Percentiles rank a stretch among this genome's conserved stretches.
These are phyloP conservation scores for Botryotinia convoluta DNA, from an alignment of 2,329 filamentous ascomycete species.

Conservation along the genomic window DNA sequence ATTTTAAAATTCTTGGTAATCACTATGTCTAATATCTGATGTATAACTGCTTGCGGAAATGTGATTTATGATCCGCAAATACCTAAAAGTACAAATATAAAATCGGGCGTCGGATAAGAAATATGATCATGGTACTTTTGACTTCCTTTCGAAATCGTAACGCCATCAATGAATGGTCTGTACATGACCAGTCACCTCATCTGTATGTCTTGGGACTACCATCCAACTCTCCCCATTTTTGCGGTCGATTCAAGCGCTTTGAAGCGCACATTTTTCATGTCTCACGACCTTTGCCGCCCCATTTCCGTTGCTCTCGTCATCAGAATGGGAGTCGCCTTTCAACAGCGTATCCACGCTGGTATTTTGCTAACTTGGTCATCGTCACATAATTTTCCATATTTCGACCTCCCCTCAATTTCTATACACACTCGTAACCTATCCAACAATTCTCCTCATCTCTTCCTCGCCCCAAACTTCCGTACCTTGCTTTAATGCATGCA, in stretches of 20 bases:
- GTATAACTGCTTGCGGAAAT: background rate
- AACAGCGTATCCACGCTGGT: background rate
- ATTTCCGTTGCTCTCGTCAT: background rate
- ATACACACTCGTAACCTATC: background rate
- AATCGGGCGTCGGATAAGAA: background rate
- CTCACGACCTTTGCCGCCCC: background rate
- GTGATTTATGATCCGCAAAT: background rate
- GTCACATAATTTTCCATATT: background rate
- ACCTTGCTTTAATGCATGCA: slow-evolving; percentile 68
- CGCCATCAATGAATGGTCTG: background rate
- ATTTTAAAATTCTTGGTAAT: background rate
- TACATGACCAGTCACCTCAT: background rate
- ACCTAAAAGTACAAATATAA: background rate
- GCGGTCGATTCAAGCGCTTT: background rate
- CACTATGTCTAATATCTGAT: background rate
- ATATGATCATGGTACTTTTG: background rate
- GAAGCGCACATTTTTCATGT: background rate
- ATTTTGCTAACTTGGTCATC: background rate
- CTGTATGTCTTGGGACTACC: background rate
- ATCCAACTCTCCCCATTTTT: background rate
- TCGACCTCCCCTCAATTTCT: slow-evolving; percentile 17
- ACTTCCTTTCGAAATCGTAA: background rate
- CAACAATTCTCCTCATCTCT: slow-evolving; percentile 44
- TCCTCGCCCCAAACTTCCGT: slow-evolving; percentile 57
- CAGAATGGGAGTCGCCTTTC: background rate